A percentile compares a stretch with the other conserved stretches of the same genome.
phyloP scores from a whole-genome alignment of 225 moss, liverwort and hornwort genomes.

The Pseudoscleropodium purum region DNA sequence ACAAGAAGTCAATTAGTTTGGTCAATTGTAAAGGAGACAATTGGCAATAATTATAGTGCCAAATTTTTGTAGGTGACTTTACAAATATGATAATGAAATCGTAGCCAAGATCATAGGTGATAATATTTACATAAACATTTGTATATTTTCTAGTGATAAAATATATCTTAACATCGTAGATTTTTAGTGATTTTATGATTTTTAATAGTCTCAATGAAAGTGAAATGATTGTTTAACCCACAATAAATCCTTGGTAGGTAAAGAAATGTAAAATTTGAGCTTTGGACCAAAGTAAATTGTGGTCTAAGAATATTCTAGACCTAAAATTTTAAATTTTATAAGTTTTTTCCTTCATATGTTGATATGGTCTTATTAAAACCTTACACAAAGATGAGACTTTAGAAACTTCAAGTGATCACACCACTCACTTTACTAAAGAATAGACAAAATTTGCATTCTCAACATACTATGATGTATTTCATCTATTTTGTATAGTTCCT shows the following conservation, averaged over 20 bases:
- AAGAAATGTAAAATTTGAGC: accelerated
- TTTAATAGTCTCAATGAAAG: background rate
- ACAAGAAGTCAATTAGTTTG: background rate
- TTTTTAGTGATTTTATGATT: background rate
- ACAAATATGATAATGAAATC: background rate
- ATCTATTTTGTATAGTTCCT: background rate
- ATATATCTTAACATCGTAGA: background rate
- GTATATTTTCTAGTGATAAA: background rate
- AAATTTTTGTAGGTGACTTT: background rate
- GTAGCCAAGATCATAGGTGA: background rate
- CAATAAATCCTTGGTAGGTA: accelerated
- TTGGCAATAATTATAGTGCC: background rate
- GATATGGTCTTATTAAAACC: accelerated
- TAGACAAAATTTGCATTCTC: background rate
- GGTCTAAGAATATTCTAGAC: background rate
- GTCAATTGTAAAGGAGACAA: background rate
- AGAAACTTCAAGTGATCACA: background rate
- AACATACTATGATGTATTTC: background rate
- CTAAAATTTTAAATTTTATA: background rate
- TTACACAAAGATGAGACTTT: background rate
- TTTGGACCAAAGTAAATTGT: background rate
- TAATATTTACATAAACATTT: background rate
- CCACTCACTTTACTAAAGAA: background rate
- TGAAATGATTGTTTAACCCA: background rate
- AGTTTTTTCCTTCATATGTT: accelerated